These are phyloP conservation scores for Seiridium unicorne DNA, from an alignment of 2,329 filamentous ascomycete species.

Conservation along the genomic window DNA sequence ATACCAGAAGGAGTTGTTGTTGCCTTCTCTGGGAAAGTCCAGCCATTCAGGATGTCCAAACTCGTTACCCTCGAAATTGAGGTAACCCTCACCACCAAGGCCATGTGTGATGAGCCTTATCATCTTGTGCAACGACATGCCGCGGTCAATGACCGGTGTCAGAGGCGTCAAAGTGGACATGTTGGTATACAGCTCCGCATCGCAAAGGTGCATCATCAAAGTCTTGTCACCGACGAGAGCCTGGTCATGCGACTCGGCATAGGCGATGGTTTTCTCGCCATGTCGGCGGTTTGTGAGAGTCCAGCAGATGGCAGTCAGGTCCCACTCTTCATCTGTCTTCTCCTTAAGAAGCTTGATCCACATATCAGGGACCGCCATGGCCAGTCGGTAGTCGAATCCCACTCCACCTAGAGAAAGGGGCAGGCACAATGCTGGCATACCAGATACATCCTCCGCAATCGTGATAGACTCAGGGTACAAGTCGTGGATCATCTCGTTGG, in stretches of 20 bases:
- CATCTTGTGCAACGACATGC: conserved; percentile 94
- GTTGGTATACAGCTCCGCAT: conserved; percentile 95
- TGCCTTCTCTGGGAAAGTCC: conserved; percentile 92
- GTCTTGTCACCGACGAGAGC: conserved; percentile 96
- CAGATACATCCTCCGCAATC: conserved; percentile 94
- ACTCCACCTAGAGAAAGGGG: conserved; percentile 83
- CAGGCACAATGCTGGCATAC: conserved; percentile 95
- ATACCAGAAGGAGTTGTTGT: conserved; percentile 92
- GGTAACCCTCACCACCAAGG: conserved; percentile 91
- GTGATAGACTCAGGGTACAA: conserved; percentile 87
- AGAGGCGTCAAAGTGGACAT: conserved; percentile 87
- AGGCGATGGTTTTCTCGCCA: conserved; percentile 97
- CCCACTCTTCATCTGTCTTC: conserved; percentile 86
- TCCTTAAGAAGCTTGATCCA: conserved; percentile 99
- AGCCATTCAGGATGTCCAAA: conserved; percentile 99
- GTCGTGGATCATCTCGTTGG: conserved; percentile 93
- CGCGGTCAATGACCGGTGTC: conserved; percentile 85
- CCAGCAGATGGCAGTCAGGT: conserved; percentile 79
- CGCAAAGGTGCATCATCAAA: conserved; percentile 96
- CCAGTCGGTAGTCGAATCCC: conserved; percentile 94
- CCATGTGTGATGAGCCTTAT: conserved; percentile 90
- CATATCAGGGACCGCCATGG: conserved; percentile 97
- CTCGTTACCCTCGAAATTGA: conserved; percentile 99
- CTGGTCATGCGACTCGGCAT: conserved; percentile 96
- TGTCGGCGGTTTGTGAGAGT: conserved; percentile 91